Evolutionary conservation across 257 asterid species (phyloP), one percentile per base, ranked within the genome.

Genomic region (Agastache rugosa): DNA sequence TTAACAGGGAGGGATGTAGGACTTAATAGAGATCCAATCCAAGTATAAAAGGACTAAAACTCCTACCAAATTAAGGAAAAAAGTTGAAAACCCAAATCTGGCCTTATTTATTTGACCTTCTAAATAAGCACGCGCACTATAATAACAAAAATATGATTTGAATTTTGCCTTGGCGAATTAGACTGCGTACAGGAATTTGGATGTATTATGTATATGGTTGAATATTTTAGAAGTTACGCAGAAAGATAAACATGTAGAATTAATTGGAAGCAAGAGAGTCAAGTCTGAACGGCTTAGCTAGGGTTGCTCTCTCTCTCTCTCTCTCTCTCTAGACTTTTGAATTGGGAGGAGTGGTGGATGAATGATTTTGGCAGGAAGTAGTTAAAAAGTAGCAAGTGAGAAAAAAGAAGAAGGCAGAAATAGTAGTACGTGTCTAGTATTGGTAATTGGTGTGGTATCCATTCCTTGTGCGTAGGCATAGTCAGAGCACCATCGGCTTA

Each of bases 251-350:
- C 7, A 16, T 37, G 53, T 15, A 48, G 55, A 15, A 48, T n/a
- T 48, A 41, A 11, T 14, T 0, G 56, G 55, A n/a, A 15, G 23
- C 37, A 31, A 31, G 37, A 5, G 37, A 31, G 37, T 5, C 7
- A 31, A 8, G 44, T 39, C 14, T 53, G 80, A 82, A 80, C 77
- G 54, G 14, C n/a, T n/a, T n/a, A n/a, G 27, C 44, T 78, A 70
- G 73, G 79, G 77, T 74, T 70, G 16, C 53, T 48, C 0, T 16
- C 1, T 53, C 59, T 53, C 31, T 37, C 67, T 62, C 29, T 22
- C 6, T 37, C 73, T 51, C 41, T 71, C 64, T n/a, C 34, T 20
- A 1, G 41, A 37, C 17, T 15, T 11, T 5, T 35, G 55, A 63
- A 17, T 0, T 11, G 50, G n/a, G 16, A 23, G 6, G 20, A 8